These are phyloP conservation scores for Osmozyma mogii DNA, from an alignment of 805 yeast species.

Conservation along the genomic window DNA sequence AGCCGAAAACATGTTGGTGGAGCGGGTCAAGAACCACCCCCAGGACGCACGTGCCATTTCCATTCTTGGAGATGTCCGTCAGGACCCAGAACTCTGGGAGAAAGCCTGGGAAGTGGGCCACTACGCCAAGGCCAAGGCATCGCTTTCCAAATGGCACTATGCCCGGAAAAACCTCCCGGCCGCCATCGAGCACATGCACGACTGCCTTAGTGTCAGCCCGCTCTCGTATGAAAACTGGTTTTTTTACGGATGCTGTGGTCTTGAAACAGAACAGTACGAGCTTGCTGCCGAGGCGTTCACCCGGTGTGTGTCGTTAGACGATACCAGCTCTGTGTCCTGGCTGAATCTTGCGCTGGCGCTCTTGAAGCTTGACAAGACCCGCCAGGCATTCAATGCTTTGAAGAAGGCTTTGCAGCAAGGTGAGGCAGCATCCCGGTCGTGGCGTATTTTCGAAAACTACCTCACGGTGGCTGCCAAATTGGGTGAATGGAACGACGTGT, in stretches of 20 bases:
- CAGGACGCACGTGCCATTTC: constrained; percentile 78
- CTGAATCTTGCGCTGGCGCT: constrained; percentile 82
- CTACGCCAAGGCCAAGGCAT: constrained; percentile 78
- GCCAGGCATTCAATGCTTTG: constrained; percentile 81
- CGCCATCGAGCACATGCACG: constrained; percentile 64
- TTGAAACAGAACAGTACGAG: constrained; percentile 63
- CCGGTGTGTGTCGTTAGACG: constrained; percentile 81
- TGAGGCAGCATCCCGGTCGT: constrained; percentile 58
- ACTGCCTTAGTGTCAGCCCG: constrained; percentile 67
- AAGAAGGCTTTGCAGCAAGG: constrained; percentile 68
- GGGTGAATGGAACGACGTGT: constrained; percentile 83
- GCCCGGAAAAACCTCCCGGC: constrained; percentile 39
- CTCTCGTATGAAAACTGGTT: constrained; percentile 79
- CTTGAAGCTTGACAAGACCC: constrained; percentile 51
- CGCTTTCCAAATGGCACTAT: constrained; percentile 68
- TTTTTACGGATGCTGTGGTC: constrained; percentile 83
- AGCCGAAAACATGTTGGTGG: constrained; percentile 53
- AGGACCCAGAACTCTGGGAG: constrained; percentile 70
- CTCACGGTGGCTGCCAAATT: constrained; percentile 73
- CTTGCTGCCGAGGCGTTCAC: constrained; percentile 89
- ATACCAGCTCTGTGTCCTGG: constrained; percentile 78
- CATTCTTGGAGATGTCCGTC: constrained; percentile 77
- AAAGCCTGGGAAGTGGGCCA: constrained; percentile 82
- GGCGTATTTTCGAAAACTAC: constrained; percentile 90
- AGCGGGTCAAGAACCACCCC: constrained; percentile 49